Evolutionary conservation across 2,329 filamentous ascomycete genomes (phyloP), one percentile per base, ranked within the genome.

Genomic region (Penicillium rolfsii): DNA sequence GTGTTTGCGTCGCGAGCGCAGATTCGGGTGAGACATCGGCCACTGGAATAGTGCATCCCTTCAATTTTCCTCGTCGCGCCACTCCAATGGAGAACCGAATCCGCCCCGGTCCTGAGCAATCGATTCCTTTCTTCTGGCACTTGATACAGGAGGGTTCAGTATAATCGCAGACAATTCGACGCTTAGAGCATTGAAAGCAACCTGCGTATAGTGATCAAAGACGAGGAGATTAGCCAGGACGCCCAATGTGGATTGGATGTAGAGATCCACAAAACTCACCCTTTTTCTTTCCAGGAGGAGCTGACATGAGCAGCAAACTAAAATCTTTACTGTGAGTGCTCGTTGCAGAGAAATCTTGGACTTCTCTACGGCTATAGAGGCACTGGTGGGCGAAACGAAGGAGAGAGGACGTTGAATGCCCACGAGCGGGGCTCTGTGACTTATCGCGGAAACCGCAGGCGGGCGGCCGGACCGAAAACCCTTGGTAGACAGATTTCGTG

Each of bases 141-240:
- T 77, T 77, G 0, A 54, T 36, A 53, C 76, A 78, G 5, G 56
- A 58, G 2, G 75, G 75, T 26, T 71, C 62, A 6, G 63, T 65
- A n/a, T 67, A 59, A 58, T 78, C 76, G 56, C 76, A 77, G 53
- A 73, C 61, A 24, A 77, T 74, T 11, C 75, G 73, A 11, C 76
- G 73, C 41, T 74, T 71, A 8, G 72, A 73, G 57, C 75, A 78
- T 53, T 77, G 67, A 35, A 75, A 71, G 58, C 76, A 78, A 9
- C 76, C 75, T 72, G 56, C 19, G 24, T 45, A n/a, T 24, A 19
- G 35, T 8, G 30, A 28, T 12, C 35, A 28, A 24, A 14, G 11
- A 52, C n/a, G 8, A 52, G n/a, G 28, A 36, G n/a, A 9, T 52
- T 26, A 35, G 22, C 30, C 14, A 36, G 26, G 22, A n/a, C 30